Evolutionary conservation across 106 monocot species (phyloP).

Genomic region (Xerophyta viscosa): DNA sequence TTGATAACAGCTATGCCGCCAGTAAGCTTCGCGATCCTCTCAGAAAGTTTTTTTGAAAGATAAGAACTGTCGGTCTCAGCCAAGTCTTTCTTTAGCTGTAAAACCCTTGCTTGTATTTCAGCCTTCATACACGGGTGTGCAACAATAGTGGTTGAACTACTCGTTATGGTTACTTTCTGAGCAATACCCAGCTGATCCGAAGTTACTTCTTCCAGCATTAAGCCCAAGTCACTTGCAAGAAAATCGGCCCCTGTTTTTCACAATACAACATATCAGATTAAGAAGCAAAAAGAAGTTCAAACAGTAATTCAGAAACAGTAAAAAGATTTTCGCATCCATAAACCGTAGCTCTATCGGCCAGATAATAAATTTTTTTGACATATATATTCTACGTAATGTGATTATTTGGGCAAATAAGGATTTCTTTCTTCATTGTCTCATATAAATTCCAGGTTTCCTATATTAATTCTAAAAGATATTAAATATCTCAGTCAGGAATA

Average conservation of each 20-base stretch:
- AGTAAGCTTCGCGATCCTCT: slow-evolving; percentile 88
- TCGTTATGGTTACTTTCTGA: slow-evolving; percentile 77
- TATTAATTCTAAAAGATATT: too few relatives aligned
- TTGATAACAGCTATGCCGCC: slow-evolving; percentile 90
- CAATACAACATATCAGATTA: neutral
- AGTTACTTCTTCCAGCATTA: slow-evolving; percentile 53
- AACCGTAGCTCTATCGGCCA: too few relatives aligned
- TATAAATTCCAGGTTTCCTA: too few relatives aligned
- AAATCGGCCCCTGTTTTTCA: slow-evolving; percentile 83
- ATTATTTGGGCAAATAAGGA: too few relatives aligned
- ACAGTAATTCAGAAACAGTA: too few relatives aligned
- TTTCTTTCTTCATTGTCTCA: too few relatives aligned
- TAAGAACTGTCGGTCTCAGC: slow-evolving; percentile 52
- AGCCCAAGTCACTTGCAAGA: slow-evolving; percentile 86
- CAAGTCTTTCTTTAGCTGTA: slow-evolving; percentile 91
- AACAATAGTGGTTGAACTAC: slow-evolving; percentile 81
- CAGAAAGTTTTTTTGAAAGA: slow-evolving; percentile 64
- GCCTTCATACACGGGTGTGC: slow-evolving; percentile 66
- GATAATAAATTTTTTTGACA: too few relatives aligned
- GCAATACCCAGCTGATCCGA: slow-evolving; percentile 94
- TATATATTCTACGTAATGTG: too few relatives aligned
- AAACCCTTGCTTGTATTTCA: slow-evolving; percentile 94
- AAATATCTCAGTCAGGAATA: too few relatives aligned
- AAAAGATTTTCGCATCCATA: too few relatives aligned
- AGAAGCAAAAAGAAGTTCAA: neutral